Conservation (phyloP, 495 filamentous ascomycete species). For the Hypoxylon intermedium region DNA sequence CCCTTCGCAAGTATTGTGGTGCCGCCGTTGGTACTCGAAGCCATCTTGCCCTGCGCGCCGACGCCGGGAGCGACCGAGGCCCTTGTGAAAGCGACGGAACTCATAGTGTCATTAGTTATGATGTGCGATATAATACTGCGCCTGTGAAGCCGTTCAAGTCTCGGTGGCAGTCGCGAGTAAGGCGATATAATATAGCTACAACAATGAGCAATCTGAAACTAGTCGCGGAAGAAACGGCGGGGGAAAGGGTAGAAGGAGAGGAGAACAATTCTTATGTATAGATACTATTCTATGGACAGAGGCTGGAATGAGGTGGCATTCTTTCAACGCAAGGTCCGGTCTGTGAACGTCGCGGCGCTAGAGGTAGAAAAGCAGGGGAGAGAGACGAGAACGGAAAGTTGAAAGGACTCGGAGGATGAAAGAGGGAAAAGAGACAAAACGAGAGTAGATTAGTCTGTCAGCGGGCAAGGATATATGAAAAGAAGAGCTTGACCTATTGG, state of each 20-base stretch:
- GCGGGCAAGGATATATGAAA: slow-evolving; percentile 17
- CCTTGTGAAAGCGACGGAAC: slow-evolving; percentile 30
- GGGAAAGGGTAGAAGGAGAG: background rate
- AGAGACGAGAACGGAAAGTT: slow-evolving; percentile 38
- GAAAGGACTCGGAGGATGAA: slow-evolving; percentile 25
- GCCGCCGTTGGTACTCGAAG: background rate
- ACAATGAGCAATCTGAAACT: background rate
- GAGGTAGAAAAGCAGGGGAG: slow-evolving; percentile 16
- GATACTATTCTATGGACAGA: slow-evolving; percentile 20
- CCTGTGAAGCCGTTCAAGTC: background rate
- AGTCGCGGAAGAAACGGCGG: background rate
- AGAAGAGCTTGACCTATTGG: slow-evolving; percentile 25
- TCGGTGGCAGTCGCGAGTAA: background rate
- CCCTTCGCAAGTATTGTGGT: background rate
- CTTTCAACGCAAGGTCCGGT: slow-evolving; percentile 28
- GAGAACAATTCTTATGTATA: slow-evolving; percentile 34
- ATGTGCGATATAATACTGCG: too few relatives aligned
- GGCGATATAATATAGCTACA: background rate
- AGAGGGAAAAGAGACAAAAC: slow-evolving; percentile 13
- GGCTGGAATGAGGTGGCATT: slow-evolving; percentile 37
- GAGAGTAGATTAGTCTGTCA: slow-evolving; percentile 6
- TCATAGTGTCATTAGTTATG: slow-evolving; percentile 29
- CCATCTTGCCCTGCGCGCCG: slow-evolving; percentile 8
- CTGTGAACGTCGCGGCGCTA: slow-evolving; percentile 26
- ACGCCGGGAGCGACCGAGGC: slow-evolving; percentile 7